Base-by-base conservation (phyloP, 768 basidiomycete genomes). In the Lactarius trivialis region DNA sequence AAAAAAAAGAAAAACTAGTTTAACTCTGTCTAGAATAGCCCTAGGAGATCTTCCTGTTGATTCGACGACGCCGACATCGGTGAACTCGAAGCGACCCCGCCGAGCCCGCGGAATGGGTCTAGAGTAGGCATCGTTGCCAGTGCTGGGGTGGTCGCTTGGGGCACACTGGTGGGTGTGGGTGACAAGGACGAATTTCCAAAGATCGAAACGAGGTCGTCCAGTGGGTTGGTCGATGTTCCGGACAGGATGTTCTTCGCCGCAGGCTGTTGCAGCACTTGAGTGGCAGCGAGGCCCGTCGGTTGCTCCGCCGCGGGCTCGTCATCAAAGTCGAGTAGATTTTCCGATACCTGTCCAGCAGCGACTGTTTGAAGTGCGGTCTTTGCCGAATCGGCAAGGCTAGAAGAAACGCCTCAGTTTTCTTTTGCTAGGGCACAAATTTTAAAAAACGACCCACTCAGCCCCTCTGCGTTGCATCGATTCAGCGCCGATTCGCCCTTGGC, bases 281-380 rank as follows among this genome's bases (percentile, higher is more conserved):
- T 92, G 4, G 91, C 89, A 2, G 89, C 88, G 37, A 91, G 81
- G 11, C 87, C 88, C 9, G 88, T 86, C 6, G 88, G 85, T 67
- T 87, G 82, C 39, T 87, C 84, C 55, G 76, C 71, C 5, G 79
- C 74, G 2, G 84, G 79, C 15, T 77, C 78, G 67, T 93, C 91
- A 73, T 92, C 93, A 73, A 98, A 94, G 75, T 98, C 94, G 63
- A 98, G 86, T 6, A 97, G 76, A 72, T 98, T 98, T 74, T 98
- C 96, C 15, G 93, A 85, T 74, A 93, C 90, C 74, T 94, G 91
- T 11, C 96, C 96, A 3, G 86, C 85, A 28, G 83, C 92, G 48
- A 98, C 89, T 0, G 93, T 94, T 68, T 94, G 87, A n/a, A 98
- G 74, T 2, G 93, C 93, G 68, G 90, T 93, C 70, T 91, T 81